Evolutionary conservation across 164 flowering plant genomes (phyloP).

Genomic region (Nymphaea thermarum): DNA sequence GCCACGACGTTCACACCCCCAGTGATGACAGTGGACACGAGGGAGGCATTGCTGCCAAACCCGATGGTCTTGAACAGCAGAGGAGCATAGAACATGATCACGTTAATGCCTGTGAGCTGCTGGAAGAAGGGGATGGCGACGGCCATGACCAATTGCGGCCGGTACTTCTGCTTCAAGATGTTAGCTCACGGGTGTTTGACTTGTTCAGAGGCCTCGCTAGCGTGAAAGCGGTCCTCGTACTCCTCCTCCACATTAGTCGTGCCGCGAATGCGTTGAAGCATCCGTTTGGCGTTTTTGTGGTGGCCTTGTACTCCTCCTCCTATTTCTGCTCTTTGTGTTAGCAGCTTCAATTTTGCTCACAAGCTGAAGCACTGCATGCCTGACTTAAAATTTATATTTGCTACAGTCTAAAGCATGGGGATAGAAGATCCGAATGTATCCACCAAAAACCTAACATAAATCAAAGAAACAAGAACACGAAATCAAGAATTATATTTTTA

Average conservation of each 20-base stretch:
- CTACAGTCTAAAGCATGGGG: no score
- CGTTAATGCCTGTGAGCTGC: no score
- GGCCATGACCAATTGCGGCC: constrained; percentile 21
- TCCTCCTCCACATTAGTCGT: constrained; percentile 14
- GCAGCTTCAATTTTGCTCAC: no score
- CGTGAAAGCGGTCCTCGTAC: constrained; percentile 12
- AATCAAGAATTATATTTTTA: no score
- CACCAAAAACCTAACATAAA: no score
- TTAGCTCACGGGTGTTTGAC: constrained; percentile 19
- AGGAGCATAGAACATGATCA: constrained; percentile 26
- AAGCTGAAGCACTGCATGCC: constrained; percentile 11
- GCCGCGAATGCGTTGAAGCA: constrained; percentile 20
- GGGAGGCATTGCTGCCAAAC: constrained; percentile 14
- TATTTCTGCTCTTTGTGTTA: no score
- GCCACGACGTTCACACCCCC: constrained; percentile 19
- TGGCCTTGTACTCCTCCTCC: no score
- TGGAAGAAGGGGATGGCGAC: constrained; percentile 18
- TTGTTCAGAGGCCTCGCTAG: constrained; percentile 11
- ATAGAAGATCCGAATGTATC: no score
- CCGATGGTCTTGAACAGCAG: constrained; percentile 19
- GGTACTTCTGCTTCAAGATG: constrained; percentile 11
- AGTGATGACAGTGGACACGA: constrained; percentile 21
- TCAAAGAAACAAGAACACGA: no score
- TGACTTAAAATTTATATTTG: no score
- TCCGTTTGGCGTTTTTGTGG: constrained; percentile 6